These are phyloP conservation scores for Hanseniaspora pseudoguilliermondii DNA, from an alignment of 805 yeast genomes.

Conservation along the genomic window DNA sequence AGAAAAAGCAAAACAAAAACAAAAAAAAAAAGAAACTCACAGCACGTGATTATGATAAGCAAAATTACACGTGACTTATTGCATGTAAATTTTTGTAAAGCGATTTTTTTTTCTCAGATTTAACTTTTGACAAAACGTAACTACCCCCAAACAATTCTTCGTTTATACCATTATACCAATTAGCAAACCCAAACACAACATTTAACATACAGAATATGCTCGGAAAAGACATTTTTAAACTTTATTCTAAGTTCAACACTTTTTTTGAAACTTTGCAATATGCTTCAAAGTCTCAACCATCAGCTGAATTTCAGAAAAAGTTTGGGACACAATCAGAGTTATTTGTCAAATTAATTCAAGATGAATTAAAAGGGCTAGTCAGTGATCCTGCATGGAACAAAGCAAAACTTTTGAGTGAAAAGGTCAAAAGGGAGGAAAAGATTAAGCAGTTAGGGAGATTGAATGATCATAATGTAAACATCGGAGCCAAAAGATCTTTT, in stretches of 20 bases:
- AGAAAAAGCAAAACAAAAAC: not conserved
- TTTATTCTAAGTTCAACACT: conserved; percentile 1
- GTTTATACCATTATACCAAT: too few species aligned
- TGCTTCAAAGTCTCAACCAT: conserved; percentile 7
- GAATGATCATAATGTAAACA: too few species aligned
- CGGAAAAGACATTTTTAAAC: not conserved
- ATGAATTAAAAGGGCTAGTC: not conserved
- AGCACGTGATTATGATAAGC: not conserved
- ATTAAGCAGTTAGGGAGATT: not conserved
- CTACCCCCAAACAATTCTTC: too few species aligned
- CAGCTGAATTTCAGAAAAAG: not conserved
- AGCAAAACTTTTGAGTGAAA: conserved; percentile 21
- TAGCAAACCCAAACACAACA: not conserved
- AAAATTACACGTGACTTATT: not conserved
- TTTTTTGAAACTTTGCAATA: not conserved
- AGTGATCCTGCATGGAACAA: conserved; percentile 25
- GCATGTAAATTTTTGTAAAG: not conserved
- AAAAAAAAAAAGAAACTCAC: not conserved
- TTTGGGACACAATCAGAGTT: conserved; percentile 6
- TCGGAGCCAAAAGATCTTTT: conserved; percentile 4
- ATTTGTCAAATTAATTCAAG: not conserved
- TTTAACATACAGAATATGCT: not conserved
- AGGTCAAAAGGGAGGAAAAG: conserved; percentile 4
- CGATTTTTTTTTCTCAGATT: too few species aligned
- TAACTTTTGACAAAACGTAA: not conserved